Percentiles rank a stretch among this genome's conserved stretches.
Evolutionary conservation across 257 asterid species (phyloP).

Genomic region (Solanum gandarillasii): DNA sequence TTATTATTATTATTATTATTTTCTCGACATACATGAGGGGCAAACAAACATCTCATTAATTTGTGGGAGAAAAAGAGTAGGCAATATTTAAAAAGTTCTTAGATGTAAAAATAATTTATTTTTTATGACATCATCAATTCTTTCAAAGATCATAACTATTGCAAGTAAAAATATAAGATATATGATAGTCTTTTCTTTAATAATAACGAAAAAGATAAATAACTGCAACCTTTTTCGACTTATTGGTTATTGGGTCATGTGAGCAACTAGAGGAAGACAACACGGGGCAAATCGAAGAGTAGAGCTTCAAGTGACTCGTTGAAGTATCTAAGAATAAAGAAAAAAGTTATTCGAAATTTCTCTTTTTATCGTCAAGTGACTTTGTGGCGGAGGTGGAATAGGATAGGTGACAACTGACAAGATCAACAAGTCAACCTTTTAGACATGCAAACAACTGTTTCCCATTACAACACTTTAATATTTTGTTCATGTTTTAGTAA

Average conservation of each 20-base stretch:
- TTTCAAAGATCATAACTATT: background rate
- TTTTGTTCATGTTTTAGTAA: background rate
- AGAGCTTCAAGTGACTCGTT: background rate
- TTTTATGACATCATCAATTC: background rate
- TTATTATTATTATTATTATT: background rate
- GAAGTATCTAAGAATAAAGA: background rate
- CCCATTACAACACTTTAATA: background rate
- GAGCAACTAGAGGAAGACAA: background rate
- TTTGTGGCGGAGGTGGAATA: background rate
- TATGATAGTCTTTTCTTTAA: background rate
- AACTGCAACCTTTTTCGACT: background rate
- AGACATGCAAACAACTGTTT: slow-evolving; percentile 1
- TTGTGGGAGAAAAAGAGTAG: background rate
- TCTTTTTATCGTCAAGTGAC: background rate
- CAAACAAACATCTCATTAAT: background rate
- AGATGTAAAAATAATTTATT: background rate
- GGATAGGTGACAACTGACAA: background rate
- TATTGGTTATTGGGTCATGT: background rate
- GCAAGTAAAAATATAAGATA: background rate
- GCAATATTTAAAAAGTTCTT: too few species aligned
- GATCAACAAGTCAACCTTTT: slow-evolving; percentile 29
- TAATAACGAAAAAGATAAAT: background rate
- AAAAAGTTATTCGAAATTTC: background rate
- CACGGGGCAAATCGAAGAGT: rapidly evolving
- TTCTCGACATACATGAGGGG: background rate